phyloP scores from a whole-genome alignment of 1,284 basidiomycete species.

The Trametes pubescens region DNA sequence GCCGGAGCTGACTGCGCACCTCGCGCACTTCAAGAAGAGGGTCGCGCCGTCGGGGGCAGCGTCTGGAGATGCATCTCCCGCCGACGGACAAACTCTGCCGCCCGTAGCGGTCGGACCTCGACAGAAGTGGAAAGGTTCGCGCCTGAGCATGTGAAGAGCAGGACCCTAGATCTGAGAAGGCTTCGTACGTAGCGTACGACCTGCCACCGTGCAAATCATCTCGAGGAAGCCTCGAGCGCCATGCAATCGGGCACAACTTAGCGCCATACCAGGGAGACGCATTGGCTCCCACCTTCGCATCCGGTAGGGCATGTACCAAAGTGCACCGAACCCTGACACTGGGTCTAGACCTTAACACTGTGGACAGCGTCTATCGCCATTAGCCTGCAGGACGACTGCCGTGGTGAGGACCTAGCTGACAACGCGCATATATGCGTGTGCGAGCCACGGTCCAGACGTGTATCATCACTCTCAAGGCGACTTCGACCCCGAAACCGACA shows the following conservation, averaged over 20 bases:
- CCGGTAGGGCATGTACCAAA: neutral
- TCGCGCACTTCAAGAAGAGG: neutral
- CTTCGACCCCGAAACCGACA: neutral
- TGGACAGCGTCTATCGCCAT: too few species aligned
- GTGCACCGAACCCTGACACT: neutral
- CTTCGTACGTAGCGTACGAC: neutral
- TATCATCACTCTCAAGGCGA: neutral
- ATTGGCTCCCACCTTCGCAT: neutral
- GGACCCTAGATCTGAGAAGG: neutral
- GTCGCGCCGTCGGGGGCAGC: neutral
- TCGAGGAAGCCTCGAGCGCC: slow-evolving; percentile 7
- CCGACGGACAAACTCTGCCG: neutral
- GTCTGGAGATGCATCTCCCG: neutral
- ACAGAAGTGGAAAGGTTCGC: neutral
- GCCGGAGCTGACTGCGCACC: neutral
- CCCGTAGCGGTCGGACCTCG: slow-evolving; percentile 4
- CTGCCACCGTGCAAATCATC: slow-evolving; percentile 4
- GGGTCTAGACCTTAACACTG: neutral
- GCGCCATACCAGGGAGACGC: neutral
- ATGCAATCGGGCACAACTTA: neutral
- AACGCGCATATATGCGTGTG: slow-evolving; percentile 9
- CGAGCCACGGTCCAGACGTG: neutral
- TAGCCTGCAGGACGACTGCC: neutral
- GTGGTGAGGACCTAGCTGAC: neutral
- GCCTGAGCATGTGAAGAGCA: neutral